These are phyloP conservation scores for Monilinia fructicola DNA, from an alignment of 2,329 filamentous ascomycete genomes.

Conservation along the genomic window DNA sequence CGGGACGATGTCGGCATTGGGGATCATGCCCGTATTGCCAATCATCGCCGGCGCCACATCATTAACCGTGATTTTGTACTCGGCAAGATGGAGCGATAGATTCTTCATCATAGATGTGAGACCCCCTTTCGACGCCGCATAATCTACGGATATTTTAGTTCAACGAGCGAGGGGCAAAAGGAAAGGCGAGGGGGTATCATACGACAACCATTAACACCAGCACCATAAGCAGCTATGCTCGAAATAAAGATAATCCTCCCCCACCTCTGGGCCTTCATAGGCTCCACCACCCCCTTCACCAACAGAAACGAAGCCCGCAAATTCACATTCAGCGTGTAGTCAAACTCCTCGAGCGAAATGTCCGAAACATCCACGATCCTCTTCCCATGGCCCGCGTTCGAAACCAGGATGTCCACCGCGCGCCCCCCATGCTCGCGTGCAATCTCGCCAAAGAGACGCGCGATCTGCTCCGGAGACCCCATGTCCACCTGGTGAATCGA, in stretches of 20 bases:
- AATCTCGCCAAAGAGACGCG: conserved; percentile 55
- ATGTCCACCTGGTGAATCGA: conserved; percentile 60
- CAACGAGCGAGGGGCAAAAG: background rate
- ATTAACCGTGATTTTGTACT: conserved; percentile 49
- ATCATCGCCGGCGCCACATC: conserved; percentile 50
- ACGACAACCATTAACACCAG: conserved; percentile 37
- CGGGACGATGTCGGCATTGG: conserved; percentile 35
- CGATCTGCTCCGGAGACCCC: conserved; percentile 52
- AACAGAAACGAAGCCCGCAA: conserved; percentile 35
- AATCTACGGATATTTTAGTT: conserved; percentile 27
- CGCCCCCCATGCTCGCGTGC: conserved; percentile 48
- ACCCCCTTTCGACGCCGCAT: conserved; percentile 45
- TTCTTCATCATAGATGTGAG: conserved; percentile 50
- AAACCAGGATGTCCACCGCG: conserved; percentile 60
- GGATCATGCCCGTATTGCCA: conserved; percentile 48
- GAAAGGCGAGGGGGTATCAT: conserved; percentile 12
- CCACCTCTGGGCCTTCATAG: conserved; percentile 45
- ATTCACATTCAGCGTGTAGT: conserved; percentile 36
- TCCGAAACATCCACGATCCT: conserved; percentile 46
- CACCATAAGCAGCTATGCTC: conserved; percentile 33
- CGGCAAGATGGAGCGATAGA: conserved; percentile 45
- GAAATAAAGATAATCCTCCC: conserved; percentile 35
- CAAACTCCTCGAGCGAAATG: conserved; percentile 36
- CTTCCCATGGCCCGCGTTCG: conserved; percentile 66
- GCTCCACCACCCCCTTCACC: conserved; percentile 33